These are phyloP conservation scores for Infundibulicybe gibba DNA, from an alignment of 768 basidiomycete species.

Conservation along the genomic window DNA sequence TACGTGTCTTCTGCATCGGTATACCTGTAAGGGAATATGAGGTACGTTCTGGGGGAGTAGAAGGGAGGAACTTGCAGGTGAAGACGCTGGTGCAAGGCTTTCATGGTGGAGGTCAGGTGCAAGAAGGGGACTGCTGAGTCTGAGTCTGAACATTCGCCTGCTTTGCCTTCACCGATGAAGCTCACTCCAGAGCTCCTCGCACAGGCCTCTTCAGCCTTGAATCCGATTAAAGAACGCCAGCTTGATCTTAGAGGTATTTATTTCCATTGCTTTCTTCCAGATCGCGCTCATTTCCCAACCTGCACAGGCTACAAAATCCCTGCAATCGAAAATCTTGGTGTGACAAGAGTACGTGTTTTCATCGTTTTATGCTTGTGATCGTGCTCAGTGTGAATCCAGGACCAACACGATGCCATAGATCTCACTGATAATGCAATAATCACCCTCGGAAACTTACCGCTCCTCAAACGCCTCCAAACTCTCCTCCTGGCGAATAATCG, in stretches of 20 bases:
- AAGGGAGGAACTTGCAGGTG: slow-evolving; percentile 49
- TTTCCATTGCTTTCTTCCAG: slow-evolving; percentile 16
- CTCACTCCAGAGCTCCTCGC: slow-evolving; percentile 91
- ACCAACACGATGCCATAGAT: slow-evolving; percentile 93
- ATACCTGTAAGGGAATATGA: slow-evolving; percentile 43
- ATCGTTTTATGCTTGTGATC: slow-evolving; percentile 12
- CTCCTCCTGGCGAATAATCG: slow-evolving; percentile 90
- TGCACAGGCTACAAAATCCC: slow-evolving; percentile 86
- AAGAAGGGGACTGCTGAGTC: slow-evolving; percentile 17
- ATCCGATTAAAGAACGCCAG: slow-evolving; percentile 85
- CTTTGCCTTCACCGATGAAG: slow-evolving; percentile 56
- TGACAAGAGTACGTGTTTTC: slow-evolving; percentile 64
- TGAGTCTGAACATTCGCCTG: slow-evolving; percentile 32
- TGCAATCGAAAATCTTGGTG: slow-evolving; percentile 94
- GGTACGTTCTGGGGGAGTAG: not conserved
- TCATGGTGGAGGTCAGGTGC: slow-evolving; percentile 42
- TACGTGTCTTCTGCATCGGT: slow-evolving; percentile 71
- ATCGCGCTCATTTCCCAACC: slow-evolving; percentile 5
- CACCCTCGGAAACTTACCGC: slow-evolving; percentile 79
- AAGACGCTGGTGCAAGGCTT: slow-evolving; percentile 66
- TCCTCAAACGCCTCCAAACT: slow-evolving; percentile 79
- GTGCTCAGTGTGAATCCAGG: slow-evolving; percentile 38
- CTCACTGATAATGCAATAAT: slow-evolving; percentile 89
- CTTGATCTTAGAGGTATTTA: slow-evolving; percentile 81
- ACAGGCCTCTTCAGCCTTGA: slow-evolving; percentile 74